These are phyloP conservation scores for Lachnellula subtilissima DNA, from an alignment of 2,329 filamentous ascomycete species.

Conservation along the genomic window DNA sequence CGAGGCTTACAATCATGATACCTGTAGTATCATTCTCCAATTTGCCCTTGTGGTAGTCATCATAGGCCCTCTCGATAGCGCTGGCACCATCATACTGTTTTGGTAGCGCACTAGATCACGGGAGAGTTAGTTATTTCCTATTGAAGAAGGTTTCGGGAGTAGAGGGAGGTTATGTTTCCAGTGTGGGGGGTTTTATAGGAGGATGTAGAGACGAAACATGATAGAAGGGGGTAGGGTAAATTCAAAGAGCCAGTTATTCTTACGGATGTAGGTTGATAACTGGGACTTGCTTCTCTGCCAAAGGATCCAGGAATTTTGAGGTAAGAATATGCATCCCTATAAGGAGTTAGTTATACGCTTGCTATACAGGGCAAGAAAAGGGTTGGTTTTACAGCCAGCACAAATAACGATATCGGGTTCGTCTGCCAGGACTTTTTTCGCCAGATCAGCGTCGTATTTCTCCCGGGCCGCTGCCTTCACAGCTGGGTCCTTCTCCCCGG, in stretches of 20 bases:
- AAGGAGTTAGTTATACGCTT: too few species aligned
- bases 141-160: too few species aligned
- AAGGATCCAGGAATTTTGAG: conserved; percentile 54
- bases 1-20: conserved; percentile 60
- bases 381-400: conserved; percentile 49
- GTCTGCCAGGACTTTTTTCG: conserved; percentile 49
- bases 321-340: conserved; percentile 57
- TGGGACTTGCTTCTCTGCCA: conserved; percentile 47
- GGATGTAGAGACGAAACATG: too few species aligned
- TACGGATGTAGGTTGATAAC: conserved; percentile 65
- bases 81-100: conserved; percentile 71
- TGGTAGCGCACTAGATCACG: conserved; percentile 33
- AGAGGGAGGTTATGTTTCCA: too few species aligned
- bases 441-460: conserved; percentile 63
- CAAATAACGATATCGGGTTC: conserved; percentile 60
- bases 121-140: too few species aligned
- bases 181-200: too few species aligned
- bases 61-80: conserved; percentile 74
- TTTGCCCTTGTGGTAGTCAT: conserved; percentile 60
- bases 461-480: conserved; percentile 47
- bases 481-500: conserved; percentile 37
- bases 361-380: too few species aligned
- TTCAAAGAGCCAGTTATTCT: too few species aligned
- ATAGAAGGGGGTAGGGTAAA: too few species aligned
- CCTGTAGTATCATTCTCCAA: conserved; percentile 66